Evolutionary conservation across 345 rosid genomes (phyloP).

Genomic region (Aurinia saxatilis): DNA sequence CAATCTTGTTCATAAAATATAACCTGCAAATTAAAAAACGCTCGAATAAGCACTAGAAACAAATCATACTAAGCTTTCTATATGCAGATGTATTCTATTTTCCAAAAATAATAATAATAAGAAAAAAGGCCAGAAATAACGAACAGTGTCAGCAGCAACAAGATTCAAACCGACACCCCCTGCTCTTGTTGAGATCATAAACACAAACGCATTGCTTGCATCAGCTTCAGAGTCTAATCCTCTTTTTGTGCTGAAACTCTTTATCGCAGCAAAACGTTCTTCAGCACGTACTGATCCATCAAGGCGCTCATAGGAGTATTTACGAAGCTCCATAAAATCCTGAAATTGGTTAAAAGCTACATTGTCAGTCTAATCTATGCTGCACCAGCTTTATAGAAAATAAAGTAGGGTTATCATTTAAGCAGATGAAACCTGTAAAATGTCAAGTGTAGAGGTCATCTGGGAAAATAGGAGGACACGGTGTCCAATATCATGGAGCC

Average conservation of each 20-base stretch:
- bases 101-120: neutral
- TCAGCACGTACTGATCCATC: conserved; percentile 95
- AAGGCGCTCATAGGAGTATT: conserved; percentile 85
- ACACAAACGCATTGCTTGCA: conserved; percentile 56
- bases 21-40: conserved; percentile 37
- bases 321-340: conserved; percentile 84
- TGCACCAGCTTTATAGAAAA: neutral
- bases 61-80: neutral
- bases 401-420: neutral
- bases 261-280: conserved; percentile 89
- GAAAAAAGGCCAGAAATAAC: conserved; percentile 14
- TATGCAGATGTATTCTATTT: neutral
- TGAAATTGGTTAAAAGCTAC: conserved; percentile 19
- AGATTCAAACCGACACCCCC: conserved; percentile 97
- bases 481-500: conserved; percentile 55
- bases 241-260: conserved; percentile 53
- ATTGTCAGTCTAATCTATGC: neutral
- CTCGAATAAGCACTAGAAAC: conserved; percentile 4
- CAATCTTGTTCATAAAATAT: conserved; percentile 93
- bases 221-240: conserved; percentile 29
- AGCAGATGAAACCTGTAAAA: conserved; percentile 53
- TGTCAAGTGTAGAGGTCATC: conserved; percentile 88
- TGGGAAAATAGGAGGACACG: conserved; percentile 91
- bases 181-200: conserved; percentile 90
- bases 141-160: conserved; percentile 85